Base-by-base conservation (phyloP, 73 alveolate genomes). In the Paramecium octaurelia region DNA sequence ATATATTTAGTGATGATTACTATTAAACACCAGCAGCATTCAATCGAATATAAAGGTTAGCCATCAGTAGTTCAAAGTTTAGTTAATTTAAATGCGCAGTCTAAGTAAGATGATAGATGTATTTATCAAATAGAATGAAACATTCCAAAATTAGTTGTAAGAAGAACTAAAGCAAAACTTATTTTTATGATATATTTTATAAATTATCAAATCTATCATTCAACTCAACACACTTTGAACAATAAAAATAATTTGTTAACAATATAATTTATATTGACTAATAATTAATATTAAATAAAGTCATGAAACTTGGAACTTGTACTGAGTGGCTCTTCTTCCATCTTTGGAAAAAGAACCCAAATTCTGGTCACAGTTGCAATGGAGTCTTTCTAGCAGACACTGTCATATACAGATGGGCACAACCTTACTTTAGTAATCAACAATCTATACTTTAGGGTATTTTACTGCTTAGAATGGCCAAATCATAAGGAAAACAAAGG, bases 401-500 rank as follows among this genome's bases (percentile, higher is more conserved):
- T 29, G 93, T 95, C 3, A 95, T 95, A 4, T 95, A 94, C 59
- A 86, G 95, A 27, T 94, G 95, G 75, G 95, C 97, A 24, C 31
- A 95, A 86, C 98, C 98, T 36, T 95, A 94, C 46, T 95, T 95
- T 57, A 92, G 88, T 75, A 75, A 75, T 75, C 23, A n/a, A 35
- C 50, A 64, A 8, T 35, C 20, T 9, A 16, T n/a, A 75, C 29
- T n/a, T 9, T 34, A 75, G 88, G 98, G 95, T 95, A 95, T 83
- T 95, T 92, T 68, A 95, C 97, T 70, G 92, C 95, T 16, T 76
- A 86, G 18, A 80, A 92, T 70, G 98, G 98, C 0, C 70, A 93
- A 57, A 95, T 95, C 6, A 69, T 95, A 75, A 86, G 98, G 87
- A 95, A 94, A 95, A 75, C 96, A 29, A 95, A 94, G 50, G 94